These are phyloP conservation scores for Moringa oleifera DNA, from an alignment of 345 rosid genomes.

Conservation along the genomic window DNA sequence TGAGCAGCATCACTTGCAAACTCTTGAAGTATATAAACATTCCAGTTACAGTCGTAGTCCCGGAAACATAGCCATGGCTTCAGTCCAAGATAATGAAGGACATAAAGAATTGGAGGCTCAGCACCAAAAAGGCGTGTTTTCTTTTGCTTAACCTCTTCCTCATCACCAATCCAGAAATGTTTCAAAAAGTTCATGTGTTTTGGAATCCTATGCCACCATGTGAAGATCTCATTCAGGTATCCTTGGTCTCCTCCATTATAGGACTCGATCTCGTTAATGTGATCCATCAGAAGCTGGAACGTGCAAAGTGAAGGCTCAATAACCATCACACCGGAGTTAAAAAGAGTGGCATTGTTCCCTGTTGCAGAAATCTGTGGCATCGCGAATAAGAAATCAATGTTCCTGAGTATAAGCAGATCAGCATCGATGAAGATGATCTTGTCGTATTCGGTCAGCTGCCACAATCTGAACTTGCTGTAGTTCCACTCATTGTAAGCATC, in stretches of 20 bases:
- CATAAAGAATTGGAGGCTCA: conserved; percentile 82
- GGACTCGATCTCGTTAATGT: conserved; percentile 77
- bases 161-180: conserved; percentile 85
- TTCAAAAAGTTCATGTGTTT: conserved; percentile 83
- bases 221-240: conserved; percentile 79
- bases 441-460: conserved; percentile 95
- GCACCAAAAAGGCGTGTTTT: conserved; percentile 75
- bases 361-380: conserved; percentile 89
- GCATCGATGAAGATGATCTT: conserved; percentile 94
- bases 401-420: conserved; percentile 73
- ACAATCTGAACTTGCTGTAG: conserved; percentile 90
- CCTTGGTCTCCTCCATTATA: conserved; percentile 95
- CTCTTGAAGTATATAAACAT: conserved; percentile 76
- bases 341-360: conserved; percentile 80
- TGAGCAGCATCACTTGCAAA: conserved; percentile 92
- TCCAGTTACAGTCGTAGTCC: conserved; percentile 96
- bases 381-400: conserved; percentile 79
- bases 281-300: conserved; percentile 76
- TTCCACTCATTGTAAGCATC: conserved; percentile 98
- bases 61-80: conserved; percentile 93
- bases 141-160: conserved; percentile 58
- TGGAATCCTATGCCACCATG: conserved; percentile 98
- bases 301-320: conserved; percentile 84
- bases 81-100: conserved; percentile 79
- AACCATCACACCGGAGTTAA: conserved; percentile 89